Evolutionary conservation across 2,329 filamentous ascomycete species (phyloP), one percentile per base, ranked within the genome.

Genomic region (Colletotrichum incanum): DNA sequence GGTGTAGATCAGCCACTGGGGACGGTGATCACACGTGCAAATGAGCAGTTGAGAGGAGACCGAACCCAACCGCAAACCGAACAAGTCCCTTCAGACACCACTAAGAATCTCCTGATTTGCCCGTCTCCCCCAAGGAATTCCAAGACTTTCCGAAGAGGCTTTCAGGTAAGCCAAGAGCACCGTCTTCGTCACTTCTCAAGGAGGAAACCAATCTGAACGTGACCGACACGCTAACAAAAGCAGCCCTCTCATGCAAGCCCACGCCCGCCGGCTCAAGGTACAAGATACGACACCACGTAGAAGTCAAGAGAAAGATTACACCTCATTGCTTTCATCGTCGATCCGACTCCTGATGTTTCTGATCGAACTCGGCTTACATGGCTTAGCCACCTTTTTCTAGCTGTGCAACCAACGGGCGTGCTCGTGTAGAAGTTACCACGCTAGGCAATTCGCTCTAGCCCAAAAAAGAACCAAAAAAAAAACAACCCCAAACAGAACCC

Each of bases 181-280:
- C 50, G 50, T 54, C 50, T 54, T 54, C 50, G 50, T 54, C 50
- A 34, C 18, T 54, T 34, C 8, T 54, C 50, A 34, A 34, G 7
- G 50, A 34, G 50, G 50, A 31, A n/a, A 34, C 28, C 20, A 31
- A 3, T 18, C 43, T n/a, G 43, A n/a, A 20, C 43, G 8, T 20
- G 12, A 20, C 43, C n/a, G 7, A 11, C 34, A 37, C 34, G 34
- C 34, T 11, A 37, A 37, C 34, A 37, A 37, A 11, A 37, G 34
- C 34, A 11, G 5, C 34, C 34, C 34, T 37, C 34, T 8, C 34
- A 37, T 9, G 34, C 34, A 34, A 5, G 16, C 28, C 6, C 20
- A 14, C 43, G 43, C 18, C 43, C 18, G 31, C 52, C 11, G 28
- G 52, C 18, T 55, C 52, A 14, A n/a, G 52, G 28, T 55, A 37